phyloP scores from a whole-genome alignment of 1,284 basidiomycete species.

The Malassezia japonica region DNA sequence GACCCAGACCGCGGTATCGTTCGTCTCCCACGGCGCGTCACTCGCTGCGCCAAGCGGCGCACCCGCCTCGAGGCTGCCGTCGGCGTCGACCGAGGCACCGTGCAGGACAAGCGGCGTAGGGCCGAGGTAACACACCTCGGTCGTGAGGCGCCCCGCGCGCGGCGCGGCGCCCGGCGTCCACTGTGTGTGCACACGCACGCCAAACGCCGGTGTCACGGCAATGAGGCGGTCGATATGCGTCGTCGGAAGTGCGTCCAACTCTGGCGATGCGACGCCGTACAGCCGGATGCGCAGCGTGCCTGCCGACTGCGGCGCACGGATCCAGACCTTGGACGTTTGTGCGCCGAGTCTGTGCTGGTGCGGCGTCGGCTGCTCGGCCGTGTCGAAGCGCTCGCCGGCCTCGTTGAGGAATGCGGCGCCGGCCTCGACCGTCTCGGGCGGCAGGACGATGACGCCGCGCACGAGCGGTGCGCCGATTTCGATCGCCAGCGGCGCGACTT shows the following conservation, averaged over 20 bases:
- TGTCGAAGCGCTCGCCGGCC: not conserved
- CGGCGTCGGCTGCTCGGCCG: not conserved
- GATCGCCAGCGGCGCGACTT: not conserved
- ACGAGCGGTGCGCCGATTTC: not conserved
- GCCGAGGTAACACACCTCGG: not conserved
- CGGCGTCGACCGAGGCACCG: not conserved
- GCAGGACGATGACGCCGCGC: not conserved
- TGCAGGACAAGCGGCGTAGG: not conserved
- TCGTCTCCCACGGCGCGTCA: not conserved
- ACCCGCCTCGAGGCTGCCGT: not conserved
- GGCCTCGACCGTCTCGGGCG: not conserved
- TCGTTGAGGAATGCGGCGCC: not conserved
- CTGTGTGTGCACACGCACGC: not conserved
- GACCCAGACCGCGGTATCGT: not conserved
- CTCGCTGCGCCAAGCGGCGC: not conserved
- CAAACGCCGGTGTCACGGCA: not conserved
- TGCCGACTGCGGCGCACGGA: conserved; percentile 5
- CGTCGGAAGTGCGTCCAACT: not conserved
- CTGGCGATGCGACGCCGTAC: not conserved
- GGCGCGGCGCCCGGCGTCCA: not conserved
- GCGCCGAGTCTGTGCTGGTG: no score
- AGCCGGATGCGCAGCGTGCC: not conserved
- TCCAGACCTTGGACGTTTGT: not conserved
- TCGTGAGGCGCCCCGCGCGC: not conserved
- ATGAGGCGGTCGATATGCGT: not conserved